Percentiles rank a stretch among this genome's conserved stretches.
phyloP scores from a whole-genome alignment of 176 grass and related monocot genomes.

The Aegilops sharonensis region DNA sequence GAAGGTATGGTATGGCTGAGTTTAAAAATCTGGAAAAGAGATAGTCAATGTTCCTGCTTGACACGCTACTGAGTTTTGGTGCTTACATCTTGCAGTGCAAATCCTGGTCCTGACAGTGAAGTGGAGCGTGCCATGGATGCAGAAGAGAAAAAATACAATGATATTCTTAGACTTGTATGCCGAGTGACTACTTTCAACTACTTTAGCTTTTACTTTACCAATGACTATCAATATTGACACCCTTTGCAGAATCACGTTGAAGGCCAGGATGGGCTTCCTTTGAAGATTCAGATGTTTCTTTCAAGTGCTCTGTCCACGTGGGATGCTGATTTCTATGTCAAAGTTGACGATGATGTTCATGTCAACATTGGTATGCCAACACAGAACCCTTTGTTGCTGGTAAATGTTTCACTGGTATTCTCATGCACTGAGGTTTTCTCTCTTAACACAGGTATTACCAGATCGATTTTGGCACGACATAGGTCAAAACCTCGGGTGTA shows the following conservation, averaged over 20 bases:
- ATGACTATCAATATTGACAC: neutral
- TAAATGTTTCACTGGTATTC: neutral
- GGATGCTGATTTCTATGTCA: constrained; percentile 83
- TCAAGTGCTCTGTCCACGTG: constrained; percentile 58
- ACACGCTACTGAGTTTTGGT: neutral
- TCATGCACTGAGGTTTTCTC: neutral
- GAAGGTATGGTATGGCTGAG: constrained; percentile 57
- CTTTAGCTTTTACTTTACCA: neutral
- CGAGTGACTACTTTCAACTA: constrained; percentile 4
- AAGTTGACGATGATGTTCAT: constrained; percentile 75
- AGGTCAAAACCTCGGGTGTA: constrained; percentile 60
- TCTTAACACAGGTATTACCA: constrained; percentile 46
- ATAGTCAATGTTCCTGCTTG: neutral
- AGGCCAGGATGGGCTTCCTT: constrained; percentile 48
- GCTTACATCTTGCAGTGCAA: constrained; percentile 34
- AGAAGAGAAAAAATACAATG: constrained; percentile 59
- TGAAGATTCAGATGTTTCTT: constrained; percentile 66
- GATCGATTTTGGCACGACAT: constrained; percentile 54
- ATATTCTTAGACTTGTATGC: constrained; percentile 70
- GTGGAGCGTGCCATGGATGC: constrained; percentile 49
- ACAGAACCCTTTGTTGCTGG: neutral
- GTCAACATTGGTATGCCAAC: constrained; percentile 65
- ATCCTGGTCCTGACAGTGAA: constrained; percentile 41
- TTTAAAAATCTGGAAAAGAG: neutral
- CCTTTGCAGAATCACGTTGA: constrained; percentile 61